Conservation (phyloP, 1,284 basidiomycete genomes). For the Earliella scabrosa region DNA sequence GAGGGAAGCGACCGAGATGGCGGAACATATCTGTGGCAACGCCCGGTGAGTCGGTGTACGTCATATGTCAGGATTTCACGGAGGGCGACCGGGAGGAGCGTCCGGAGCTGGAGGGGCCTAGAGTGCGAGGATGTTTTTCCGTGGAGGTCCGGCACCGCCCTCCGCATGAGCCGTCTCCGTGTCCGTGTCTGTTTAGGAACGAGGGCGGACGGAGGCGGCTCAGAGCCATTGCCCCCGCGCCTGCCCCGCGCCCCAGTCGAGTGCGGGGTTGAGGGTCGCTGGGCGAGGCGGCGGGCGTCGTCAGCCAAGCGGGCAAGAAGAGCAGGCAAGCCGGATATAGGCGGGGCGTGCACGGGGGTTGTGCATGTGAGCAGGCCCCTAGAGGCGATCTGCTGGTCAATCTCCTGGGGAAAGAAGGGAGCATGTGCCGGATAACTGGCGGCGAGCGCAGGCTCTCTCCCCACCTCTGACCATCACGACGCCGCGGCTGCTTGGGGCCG, state of each 20-base stretch:
- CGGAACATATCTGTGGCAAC: background rate
- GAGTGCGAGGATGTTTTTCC: slow-evolving; percentile 6
- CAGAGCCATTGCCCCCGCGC: too few species aligned
- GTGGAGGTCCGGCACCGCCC: slow-evolving; percentile 6
- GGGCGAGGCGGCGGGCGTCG: background rate
- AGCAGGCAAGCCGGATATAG: background rate
- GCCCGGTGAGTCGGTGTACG: slow-evolving; percentile 10
- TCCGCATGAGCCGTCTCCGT: slow-evolving; percentile 19
- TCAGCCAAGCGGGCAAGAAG: background rate
- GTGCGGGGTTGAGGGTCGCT: background rate
- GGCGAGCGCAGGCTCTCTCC: background rate
- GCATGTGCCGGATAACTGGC: slow-evolving; percentile 10
- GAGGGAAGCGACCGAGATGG: too few species aligned
- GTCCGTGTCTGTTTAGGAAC: slow-evolving; percentile 7
- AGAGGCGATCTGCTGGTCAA: background rate
- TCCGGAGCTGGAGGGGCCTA: slow-evolving; percentile 13
- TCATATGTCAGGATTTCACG: slow-evolving; percentile 18
- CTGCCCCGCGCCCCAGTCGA: too few species aligned
- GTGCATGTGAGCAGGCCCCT: slow-evolving; percentile 19
- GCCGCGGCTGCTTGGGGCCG: background rate
- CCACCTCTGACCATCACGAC: slow-evolving; percentile 7
- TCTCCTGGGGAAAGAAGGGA: slow-evolving; percentile 15
- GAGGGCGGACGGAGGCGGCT: slow-evolving; percentile 8
- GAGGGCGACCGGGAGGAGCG: slow-evolving; percentile 14
- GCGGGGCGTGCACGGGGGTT: background rate